phyloP scores from a whole-genome alignment of 2,329 filamentous ascomycete genomes.

The Diatrype stigma region DNA sequence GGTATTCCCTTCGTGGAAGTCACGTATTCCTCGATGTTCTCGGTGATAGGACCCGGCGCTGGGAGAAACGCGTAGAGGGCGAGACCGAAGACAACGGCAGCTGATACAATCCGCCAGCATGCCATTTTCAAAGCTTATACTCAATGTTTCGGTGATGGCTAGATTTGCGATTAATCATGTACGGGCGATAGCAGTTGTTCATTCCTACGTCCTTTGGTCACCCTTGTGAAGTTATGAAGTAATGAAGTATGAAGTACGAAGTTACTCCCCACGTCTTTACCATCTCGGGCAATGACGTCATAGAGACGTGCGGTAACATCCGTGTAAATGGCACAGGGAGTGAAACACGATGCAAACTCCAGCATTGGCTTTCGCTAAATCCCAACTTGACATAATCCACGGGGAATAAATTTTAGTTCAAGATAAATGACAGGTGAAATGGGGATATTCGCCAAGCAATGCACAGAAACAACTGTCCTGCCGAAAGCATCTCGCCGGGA shows the following conservation, averaged over 20 bases:
- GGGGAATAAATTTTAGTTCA: too few relatives aligned
- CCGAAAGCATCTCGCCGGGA: too few relatives aligned
- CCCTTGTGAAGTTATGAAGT: background rate
- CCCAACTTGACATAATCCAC: too few relatives aligned
- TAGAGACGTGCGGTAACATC: conserved; percentile 4
- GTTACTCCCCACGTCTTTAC: background rate
- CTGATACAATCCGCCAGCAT: background rate
- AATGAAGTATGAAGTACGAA: conserved; percentile 36
- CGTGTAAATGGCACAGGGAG: conserved; percentile 43
- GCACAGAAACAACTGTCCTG: too few relatives aligned
- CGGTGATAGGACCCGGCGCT: conserved; percentile 1
- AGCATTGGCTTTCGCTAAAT: too few relatives aligned
- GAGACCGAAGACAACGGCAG: background rate
- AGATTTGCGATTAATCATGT: too few relatives aligned
- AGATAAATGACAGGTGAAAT: too few relatives aligned
- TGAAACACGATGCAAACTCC: too few relatives aligned
- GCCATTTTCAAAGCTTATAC: background rate
- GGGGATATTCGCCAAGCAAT: too few relatives aligned
- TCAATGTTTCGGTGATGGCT: background rate
- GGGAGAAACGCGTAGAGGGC: conserved; percentile 1
- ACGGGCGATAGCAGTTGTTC: background rate
- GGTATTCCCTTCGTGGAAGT: conserved; percentile 20
- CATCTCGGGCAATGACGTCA: conserved; percentile 13
- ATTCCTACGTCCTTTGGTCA: background rate
- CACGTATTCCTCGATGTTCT: background rate